Base-by-base conservation (phyloP, 1,284 basidiomycete species). In the Porodaedalea pini region DNA sequence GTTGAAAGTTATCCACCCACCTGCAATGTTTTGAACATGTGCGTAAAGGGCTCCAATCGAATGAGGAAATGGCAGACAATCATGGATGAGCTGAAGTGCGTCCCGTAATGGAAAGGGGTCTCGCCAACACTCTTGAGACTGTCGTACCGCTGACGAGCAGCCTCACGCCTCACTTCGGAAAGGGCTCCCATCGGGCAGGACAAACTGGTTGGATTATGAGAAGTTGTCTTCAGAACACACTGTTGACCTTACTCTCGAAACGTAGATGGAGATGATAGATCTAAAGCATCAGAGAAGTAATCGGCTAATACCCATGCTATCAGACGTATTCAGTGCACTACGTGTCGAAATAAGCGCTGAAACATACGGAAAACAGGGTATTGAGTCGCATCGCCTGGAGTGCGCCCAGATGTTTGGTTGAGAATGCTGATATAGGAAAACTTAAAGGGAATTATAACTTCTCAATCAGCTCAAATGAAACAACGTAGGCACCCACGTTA, bases 11-110 rank as follows among this genome's bases (percentile, higher is more conserved):
- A 41, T 4, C 69, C n/a, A 62, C 71, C 59, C 59, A 81, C 81
- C 73, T 94, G 91, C 36, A 94, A 70, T 2, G 89, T 89, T 72
- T 91, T 91, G 76, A 95, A 96, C 85, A 95, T 94, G 66, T 88
- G 86, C 19, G 92, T 94, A 69, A 89, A 97, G 0, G 95, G 95
- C 8, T 90, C 85, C 64, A 96, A 74, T 10, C 95, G 82, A 60
- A 98, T 96, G 66, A 98, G 74, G 73, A 91, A 98, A 63, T 96
- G 94, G 73, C 94, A 96, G 32, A 96, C 92, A 59, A 94, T 97
- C 88, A 97, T 96, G 0, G 94, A 96, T 4, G 93, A 96, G 65
- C 91, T 93, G 69, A 95, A 98, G 69, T 98, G 95, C 1, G 95
- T 98, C 48, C 92, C 92, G 62, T 93, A 94, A 67, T 97, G 92